Evolutionary conservation across 2,329 filamentous ascomycete species (phyloP), one percentile per base, ranked within the genome.

Genomic region (Aspergillus novoparasiticus): DNA sequence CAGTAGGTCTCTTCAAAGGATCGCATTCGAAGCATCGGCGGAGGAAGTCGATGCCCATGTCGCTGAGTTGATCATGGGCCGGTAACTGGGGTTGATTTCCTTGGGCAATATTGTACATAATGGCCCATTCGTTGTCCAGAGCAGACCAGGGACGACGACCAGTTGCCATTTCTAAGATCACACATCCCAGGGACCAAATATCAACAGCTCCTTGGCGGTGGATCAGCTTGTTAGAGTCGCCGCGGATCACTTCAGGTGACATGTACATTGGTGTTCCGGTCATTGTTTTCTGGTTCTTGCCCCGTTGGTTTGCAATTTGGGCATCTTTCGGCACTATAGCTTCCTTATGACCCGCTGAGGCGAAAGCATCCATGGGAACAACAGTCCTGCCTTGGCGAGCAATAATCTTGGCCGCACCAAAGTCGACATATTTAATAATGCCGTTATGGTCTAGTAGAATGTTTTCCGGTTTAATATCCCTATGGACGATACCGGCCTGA

Each of bases 81-180:
- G 95, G 95, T 61, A 97, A 84, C 75, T 93, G 90, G 6, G 95
- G 95, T 56, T 93, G 91, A 72, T 97, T 96, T 68, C 95, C 95
- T 76, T 97, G 94, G 1, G 95, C 95, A 73, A 99, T 99, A 82
- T 98, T 98, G 85, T 97, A 99, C 95, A 99, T 99, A 81, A 99
- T 98, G 48, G 95, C 95, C 93, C 94, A 99, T 79, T 99, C 95
- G 75, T 99, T 99, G 81, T 99, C 95, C 54, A 98, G 88, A 68
- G 90, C 93, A 30, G 93, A 93, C 95, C 95, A 99, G 1, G 95
- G 95, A 19, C 94, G 89, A 66, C 93, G 88, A 23, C 95, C 95
- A 0, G 95, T 99, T 4, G 93, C 93, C 94, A 99, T 98, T 79
- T 99, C 95, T 48, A 97, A 86, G 68, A 99, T 92, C 43, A 99